Evolutionary conservation across 1,139 yeast genomes (phyloP), one percentile per base, ranked within the genome.

Genomic region (Yamadazyma friedrichii): DNA sequence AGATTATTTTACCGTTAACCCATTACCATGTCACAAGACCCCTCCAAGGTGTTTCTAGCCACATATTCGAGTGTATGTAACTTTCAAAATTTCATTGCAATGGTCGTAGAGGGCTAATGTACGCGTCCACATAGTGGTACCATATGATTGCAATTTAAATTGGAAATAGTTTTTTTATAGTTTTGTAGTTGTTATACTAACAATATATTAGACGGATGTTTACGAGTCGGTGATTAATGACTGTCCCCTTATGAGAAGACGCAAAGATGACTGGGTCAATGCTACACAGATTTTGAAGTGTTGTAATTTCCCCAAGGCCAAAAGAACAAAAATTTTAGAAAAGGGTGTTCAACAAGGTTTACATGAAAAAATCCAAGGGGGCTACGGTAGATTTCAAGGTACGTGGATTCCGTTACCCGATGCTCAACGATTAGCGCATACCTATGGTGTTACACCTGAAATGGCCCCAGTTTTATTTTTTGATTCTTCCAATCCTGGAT

Each of bases 251-350:
- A 93, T 93, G 98, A 80, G 97, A 61, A 73, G 98, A 46, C 83
- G 88, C 51, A 72, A 76, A 33, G 98, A 93, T 60, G 89, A 88
- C 44, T 89, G 97, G 95, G 95, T 91, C 41, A 93, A 93, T 65
- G 98, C 98, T n/a, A 93, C 98, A 17, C 98, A 93, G 64, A 89
- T 93, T 36, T 73, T 93, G 45, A 91, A 93, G 61, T 91, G 94
- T 38, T 96, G 98, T 40, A 86, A 88, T 56, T 89, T 91, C 59
- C 96, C 96, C 47, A 91, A 91, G 62, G 96, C 97, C 2, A 88
- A 86, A 59, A 71, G 98, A 55, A 91, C 97, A 10, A 82, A 95
- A 57, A 89, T 89, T 48, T 74, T 91, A 53, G 98, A 93, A 57
- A 83, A 86, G 55, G 97, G 94, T 47, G 95, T 91, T 15, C 95